Evolutionary conservation across 768 basidiomycete species (phyloP), one percentile per base, ranked within the genome.

Genomic region (Tylopilus felleus): DNA sequence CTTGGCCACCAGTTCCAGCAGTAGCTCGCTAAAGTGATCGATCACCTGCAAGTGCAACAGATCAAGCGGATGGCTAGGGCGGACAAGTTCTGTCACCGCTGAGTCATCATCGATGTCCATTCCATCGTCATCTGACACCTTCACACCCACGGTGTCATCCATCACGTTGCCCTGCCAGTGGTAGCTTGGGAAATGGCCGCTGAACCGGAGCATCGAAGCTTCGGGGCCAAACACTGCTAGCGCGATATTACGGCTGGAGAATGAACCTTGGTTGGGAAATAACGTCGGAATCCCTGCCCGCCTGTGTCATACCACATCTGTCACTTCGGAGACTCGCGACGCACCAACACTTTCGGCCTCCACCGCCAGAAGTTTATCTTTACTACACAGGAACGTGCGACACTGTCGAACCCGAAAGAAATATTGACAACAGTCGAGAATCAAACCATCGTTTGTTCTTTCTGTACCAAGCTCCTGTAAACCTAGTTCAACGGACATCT

Each of bases 371-470:
- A 86, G 86, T 44, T 80, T 84, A 69, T 93, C 90, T 44, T 76
- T 80, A 52, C 82, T 88, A 65, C 85, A 83, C 41, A 90, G 60
- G 49, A 79, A 72, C n/a, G 84, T 85, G 55, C 69, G 74, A n/a
- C 74, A 71, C 42, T 62, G 69, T 23, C 70, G 74, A 36, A 59
- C 68, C 50, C 61, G 67, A 44, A 55, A 49, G 57, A 85, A 89
- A 66, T 83, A 86, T 59, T 76, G 71, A 62, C 84, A 87, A 60
- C 90, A 93, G 65, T 92, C 91, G 49, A 87, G 69, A 60, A 93
- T 90, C 36, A 86, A 69, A 48, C 76, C 75, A 61, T 93, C 90
- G 61, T 90, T 90, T 54, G 61, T 68, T 63, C 76, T 75, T 57
- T 77, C 76, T 47, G 56, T 59, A 25, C 63, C 60, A 19, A 65